These are phyloP conservation scores for Solanum hybrid DNA, from an alignment of 305 asterid genomes.

Conservation along the genomic window DNA sequence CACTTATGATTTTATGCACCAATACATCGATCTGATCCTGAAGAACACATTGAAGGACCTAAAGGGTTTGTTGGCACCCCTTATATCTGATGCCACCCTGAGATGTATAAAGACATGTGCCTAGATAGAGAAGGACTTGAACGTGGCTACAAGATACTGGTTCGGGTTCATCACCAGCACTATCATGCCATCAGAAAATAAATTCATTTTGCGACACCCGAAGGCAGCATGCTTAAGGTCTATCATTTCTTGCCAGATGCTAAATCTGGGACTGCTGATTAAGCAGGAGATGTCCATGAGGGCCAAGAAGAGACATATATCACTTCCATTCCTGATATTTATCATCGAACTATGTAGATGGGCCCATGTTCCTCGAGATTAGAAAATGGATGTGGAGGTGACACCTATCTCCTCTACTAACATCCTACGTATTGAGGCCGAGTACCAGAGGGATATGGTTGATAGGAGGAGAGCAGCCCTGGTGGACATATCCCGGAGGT, in stretches of 20 bases:
- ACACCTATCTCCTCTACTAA: neutral
- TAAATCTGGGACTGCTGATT: neutral
- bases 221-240: neutral
- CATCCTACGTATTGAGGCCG: no score
- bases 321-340: neutral
- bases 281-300: neutral
- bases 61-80: neutral
- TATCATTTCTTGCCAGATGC: neutral
- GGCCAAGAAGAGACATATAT: neutral
- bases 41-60: neutral
- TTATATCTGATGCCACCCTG: neutral
- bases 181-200: neutral
- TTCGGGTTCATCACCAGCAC: neutral
- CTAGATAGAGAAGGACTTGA: neutral
- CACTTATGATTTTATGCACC: neutral
- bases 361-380: neutral
- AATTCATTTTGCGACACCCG: neutral
- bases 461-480: neutral
- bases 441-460: neutral
- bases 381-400: neutral
- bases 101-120: neutral
- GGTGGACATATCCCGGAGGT: neutral
- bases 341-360: no score
- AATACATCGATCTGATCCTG: neutral
- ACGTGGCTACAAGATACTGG: neutral